Evolutionary conservation across 2,329 filamentous ascomycete species (phyloP).

Genomic region (Pseudocercospora cruenta): DNA sequence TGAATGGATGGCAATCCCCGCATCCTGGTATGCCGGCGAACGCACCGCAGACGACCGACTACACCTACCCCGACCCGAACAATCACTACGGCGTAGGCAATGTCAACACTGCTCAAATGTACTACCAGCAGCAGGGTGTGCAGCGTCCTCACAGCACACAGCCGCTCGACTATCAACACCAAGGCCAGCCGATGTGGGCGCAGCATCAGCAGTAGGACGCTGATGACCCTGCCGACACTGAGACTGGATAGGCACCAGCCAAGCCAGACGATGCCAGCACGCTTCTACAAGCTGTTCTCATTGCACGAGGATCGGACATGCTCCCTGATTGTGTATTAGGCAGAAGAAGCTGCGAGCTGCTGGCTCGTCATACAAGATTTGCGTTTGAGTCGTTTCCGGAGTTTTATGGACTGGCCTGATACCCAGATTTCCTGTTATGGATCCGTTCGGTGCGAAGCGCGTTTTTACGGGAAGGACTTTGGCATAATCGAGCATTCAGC

Average conservation of each 20-base stretch:
- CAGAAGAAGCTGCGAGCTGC: background rate
- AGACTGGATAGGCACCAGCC: background rate
- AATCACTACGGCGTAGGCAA: slow-evolving; percentile 46
- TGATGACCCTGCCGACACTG: slow-evolving; percentile 11
- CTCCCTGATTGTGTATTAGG: too few relatives aligned
- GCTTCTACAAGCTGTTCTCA: background rate
- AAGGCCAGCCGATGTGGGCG: slow-evolving; percentile 61
- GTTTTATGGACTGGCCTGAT: slow-evolving; percentile 32
- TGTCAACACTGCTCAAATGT: slow-evolving; percentile 69
- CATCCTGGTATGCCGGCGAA: slow-evolving; percentile 70
- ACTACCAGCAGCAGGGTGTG: slow-evolving; percentile 70
- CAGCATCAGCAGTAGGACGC: slow-evolving; percentile 36
- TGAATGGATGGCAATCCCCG: slow-evolving; percentile 81
- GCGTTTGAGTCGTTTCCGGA: slow-evolving; percentile 29
- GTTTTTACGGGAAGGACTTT: slow-evolving; percentile 19
- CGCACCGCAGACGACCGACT: slow-evolving; percentile 71
- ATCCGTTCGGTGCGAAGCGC: slow-evolving; percentile 26
- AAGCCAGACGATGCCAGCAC: background rate
- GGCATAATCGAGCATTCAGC: slow-evolving; percentile 19
- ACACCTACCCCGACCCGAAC: slow-evolving; percentile 66
- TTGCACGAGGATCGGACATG: too few relatives aligned
- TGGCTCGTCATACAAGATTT: slow-evolving; percentile 12
- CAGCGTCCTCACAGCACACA: slow-evolving; percentile 75
- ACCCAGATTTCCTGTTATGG: slow-evolving; percentile 30
- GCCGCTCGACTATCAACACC: slow-evolving; percentile 62